Percentiles rank a stretch among this genome's conserved stretches.
Evolutionary conservation across 495 filamentous ascomycete species (phyloP).

Genomic region (Penicillium paxilli): DNA sequence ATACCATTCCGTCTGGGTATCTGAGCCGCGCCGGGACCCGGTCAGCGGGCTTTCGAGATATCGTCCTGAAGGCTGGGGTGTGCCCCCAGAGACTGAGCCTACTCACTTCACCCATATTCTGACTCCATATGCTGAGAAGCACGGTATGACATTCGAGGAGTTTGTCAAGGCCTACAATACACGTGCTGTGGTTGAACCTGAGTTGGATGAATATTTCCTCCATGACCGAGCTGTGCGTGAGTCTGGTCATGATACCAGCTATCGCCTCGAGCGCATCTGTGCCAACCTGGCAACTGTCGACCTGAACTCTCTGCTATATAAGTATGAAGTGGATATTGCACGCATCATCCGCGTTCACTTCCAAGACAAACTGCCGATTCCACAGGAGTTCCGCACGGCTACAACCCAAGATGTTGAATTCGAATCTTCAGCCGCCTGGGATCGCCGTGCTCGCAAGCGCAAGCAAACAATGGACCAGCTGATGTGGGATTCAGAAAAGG

Average conservation of each 20-base stretch:
- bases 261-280: constrained; percentile 84
- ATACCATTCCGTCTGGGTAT: constrained; percentile 89
- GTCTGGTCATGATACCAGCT: constrained; percentile 95
- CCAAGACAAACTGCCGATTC: constrained; percentile 73
- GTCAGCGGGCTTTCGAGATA: constrained; percentile 86
- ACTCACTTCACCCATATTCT: constrained; percentile 86
- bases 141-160: constrained; percentile 74
- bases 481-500: constrained; percentile 84
- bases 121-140: constrained; percentile 80
- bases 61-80: constrained; percentile 80
- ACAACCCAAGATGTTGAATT: constrained; percentile 57
- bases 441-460: constrained; percentile 76
- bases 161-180: constrained; percentile 87
- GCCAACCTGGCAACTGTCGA: constrained; percentile 92
- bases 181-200: constrained; percentile 74
- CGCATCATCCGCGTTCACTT: constrained; percentile 80
- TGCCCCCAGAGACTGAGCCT: constrained; percentile 92
- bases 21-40: constrained; percentile 74
- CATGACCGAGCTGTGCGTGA: constrained; percentile 94
- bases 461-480: constrained; percentile 83
- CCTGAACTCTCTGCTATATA: constrained; percentile 89
- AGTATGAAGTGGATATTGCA: constrained; percentile 91
- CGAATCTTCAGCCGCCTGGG: constrained; percentile 84
- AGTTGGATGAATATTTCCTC: constrained; percentile 90
- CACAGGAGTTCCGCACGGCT: constrained; percentile 69